A percentile compares a stretch with the other conserved stretches of the same genome.
Conservation (phyloP, 208 protist species). For the Acanthamoeba quina region DNA sequence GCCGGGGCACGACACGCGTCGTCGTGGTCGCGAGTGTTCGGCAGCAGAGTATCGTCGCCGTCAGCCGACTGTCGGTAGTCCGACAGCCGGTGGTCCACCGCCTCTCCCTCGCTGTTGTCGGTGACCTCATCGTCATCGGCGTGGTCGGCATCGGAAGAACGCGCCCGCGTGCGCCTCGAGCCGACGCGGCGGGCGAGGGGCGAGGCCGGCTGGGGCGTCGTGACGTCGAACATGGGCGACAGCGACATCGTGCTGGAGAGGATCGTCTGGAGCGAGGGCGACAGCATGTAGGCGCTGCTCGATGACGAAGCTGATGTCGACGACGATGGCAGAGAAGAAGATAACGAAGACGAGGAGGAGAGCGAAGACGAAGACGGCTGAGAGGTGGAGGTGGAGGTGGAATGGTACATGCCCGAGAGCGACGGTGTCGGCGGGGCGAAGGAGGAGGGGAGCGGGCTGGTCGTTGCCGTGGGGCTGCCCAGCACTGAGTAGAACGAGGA, state of each 20-base stretch:
- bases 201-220: not conserved
- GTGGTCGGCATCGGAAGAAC: not conserved
- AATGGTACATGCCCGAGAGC: not conserved
- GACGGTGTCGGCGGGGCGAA: not conserved
- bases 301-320: not conserved
- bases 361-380: not conserved
- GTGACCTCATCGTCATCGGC: not conserved
- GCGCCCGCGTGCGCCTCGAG: too few relatives aligned
- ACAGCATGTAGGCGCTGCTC: not conserved
- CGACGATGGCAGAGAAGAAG: not conserved
- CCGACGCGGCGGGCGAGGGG: not conserved
- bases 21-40: too few relatives aligned
- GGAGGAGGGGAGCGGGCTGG: not conserved
- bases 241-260: not conserved
- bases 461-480: not conserved
- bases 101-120: not conserved
- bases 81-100: not conserved
- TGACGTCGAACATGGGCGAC: slow-evolving; percentile 2
- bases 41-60: too few relatives aligned
- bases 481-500: not conserved
- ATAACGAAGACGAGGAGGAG: not conserved
- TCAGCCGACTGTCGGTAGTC: not conserved
- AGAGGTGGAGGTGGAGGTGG: not conserved
- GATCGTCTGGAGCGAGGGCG: not conserved
- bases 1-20: not conserved